A percentile compares a stretch with the other conserved stretches of the same genome.
Evolutionary conservation across 768 basidiomycete species (phyloP).

Genomic region (Lactarius deliciosus): DNA sequence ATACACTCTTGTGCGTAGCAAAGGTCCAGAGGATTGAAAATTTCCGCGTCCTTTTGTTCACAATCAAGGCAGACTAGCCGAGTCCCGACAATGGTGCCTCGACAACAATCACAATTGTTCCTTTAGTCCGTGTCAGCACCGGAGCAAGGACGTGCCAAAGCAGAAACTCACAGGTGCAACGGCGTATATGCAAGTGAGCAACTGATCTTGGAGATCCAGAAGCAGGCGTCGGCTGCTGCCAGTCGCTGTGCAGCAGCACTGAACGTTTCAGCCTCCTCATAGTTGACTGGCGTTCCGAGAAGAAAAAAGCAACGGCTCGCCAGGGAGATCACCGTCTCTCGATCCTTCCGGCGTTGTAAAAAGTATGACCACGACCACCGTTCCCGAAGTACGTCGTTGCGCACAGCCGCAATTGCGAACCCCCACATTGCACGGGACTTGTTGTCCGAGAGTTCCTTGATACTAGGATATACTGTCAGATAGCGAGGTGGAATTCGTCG

Average conservation of each 20-base stretch:
- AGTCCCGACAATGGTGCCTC: constrained; percentile 32
- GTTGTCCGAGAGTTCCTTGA: constrained; percentile 30
- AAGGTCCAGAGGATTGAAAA: constrained; percentile 34
- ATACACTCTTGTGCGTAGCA: constrained; percentile 34
- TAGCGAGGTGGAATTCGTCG: constrained; percentile 31
- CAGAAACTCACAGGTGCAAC: constrained; percentile 28
- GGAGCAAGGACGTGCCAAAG: not conserved
- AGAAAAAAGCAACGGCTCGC: constrained; percentile 25
- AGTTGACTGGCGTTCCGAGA: constrained; percentile 28
- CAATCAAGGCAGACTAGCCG: constrained; percentile 39
- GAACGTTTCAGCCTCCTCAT: constrained; percentile 30
- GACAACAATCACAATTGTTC: constrained; percentile 34
- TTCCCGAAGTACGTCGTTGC: constrained; percentile 30
- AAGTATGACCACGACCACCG: constrained; percentile 37
- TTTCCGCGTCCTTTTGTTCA: constrained; percentile 14
- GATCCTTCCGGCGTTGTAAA: constrained; percentile 33
- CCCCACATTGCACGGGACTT: constrained; percentile 35
- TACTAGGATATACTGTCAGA: constrained; percentile 33
- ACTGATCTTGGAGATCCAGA: constrained; percentile 30
- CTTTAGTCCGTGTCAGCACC: constrained; percentile 8
- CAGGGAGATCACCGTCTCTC: constrained; percentile 33
- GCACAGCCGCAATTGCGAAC: constrained; percentile 34
- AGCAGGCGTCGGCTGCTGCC: constrained; percentile 32
- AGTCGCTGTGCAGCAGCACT: constrained; percentile 26
- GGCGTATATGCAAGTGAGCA: constrained; percentile 27